Conservation (phyloP, 2,329 filamentous ascomycete genomes). For the Chaetothyriales sp. region DNA sequence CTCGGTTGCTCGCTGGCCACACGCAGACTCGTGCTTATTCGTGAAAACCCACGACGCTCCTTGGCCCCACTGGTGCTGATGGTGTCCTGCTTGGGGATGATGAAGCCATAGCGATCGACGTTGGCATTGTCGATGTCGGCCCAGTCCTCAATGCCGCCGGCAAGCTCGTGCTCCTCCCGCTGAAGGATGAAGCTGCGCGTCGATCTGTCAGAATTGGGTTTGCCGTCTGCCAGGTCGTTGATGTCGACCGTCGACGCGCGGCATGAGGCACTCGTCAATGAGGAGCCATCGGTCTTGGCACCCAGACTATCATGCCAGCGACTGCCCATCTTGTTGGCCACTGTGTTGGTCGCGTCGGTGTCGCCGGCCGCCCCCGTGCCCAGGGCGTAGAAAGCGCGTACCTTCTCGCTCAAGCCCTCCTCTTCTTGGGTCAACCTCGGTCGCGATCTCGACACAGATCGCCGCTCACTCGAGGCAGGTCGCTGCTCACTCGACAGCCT, state of each 20-base stretch:
- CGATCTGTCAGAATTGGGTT: neutral
- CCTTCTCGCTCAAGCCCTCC: conserved; percentile 47
- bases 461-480: conserved; percentile 31
- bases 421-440: conserved; percentile 44
- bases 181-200: conserved; percentile 5
- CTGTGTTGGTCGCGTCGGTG: conserved; percentile 25
- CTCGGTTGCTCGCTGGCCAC: conserved; percentile 44
- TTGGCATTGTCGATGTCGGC: conserved; percentile 44
- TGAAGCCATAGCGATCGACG: conserved; percentile 55
- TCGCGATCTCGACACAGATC: neutral
- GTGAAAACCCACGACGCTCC: conserved; percentile 36
- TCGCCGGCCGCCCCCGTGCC: conserved; percentile 42
- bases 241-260: conserved; percentile 20
- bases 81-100: conserved; percentile 28
- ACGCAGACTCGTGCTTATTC: conserved; percentile 47
- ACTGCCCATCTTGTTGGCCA: conserved; percentile 26
- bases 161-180: conserved; percentile 42
- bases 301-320: conserved; percentile 26
- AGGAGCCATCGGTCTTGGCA: conserved; percentile 20
- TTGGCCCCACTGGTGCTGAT: conserved; percentile 7
- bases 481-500: conserved; percentile 33
- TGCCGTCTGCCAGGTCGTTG: conserved; percentile 1
- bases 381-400: conserved; percentile 50
- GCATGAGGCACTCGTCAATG: conserved; percentile 19
- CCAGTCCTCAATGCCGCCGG: conserved; percentile 54